A percentile compares a stretch with the other conserved stretches of the same genome.
Conservation (phyloP, 1,139 yeast genomes). For the Candida sp. region DNA sequence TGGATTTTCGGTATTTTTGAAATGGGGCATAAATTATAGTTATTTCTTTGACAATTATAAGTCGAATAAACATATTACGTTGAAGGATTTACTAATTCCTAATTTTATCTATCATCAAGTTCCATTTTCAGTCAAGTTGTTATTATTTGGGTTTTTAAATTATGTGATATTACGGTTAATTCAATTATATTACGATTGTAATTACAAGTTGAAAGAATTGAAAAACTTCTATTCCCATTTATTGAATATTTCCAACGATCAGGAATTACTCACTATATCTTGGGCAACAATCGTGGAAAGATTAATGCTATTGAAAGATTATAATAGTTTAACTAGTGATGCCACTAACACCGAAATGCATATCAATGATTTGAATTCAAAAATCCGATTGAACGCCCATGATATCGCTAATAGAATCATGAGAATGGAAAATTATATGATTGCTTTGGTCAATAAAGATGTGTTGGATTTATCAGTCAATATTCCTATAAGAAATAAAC, state of each 20-base stretch:
- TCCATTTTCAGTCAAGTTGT: conserved; percentile 51
- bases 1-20: conserved; percentile 70
- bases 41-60: conserved; percentile 21
- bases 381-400: conserved; percentile 81
- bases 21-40: conserved; percentile 78
- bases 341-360: conserved; percentile 19
- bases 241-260: conserved; percentile 64
- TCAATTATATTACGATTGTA: conserved; percentile 54
- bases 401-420: conserved; percentile 93
- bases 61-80: conserved; percentile 21
- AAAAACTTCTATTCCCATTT: conserved; percentile 64
- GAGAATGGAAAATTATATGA: conserved; percentile 92
- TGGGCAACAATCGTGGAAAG: conserved; percentile 90
- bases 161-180: conserved; percentile 56
- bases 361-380: conserved; percentile 59
- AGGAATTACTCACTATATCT: conserved; percentile 85
- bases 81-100: conserved; percentile 50
- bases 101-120: conserved; percentile 53
- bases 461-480: conserved; percentile 57
- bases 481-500: conserved; percentile 1
- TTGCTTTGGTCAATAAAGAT: conserved; percentile 82
- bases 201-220: conserved; percentile 58
- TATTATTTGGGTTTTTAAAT: conserved; percentile 58
- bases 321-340: conserved; percentile 60
- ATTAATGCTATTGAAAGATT: conserved; percentile 70